A percentile compares a stretch with the other conserved stretches of the same genome.
phyloP scores from a whole-genome alignment of 306 rosid species.

The Quercus alba region DNA sequence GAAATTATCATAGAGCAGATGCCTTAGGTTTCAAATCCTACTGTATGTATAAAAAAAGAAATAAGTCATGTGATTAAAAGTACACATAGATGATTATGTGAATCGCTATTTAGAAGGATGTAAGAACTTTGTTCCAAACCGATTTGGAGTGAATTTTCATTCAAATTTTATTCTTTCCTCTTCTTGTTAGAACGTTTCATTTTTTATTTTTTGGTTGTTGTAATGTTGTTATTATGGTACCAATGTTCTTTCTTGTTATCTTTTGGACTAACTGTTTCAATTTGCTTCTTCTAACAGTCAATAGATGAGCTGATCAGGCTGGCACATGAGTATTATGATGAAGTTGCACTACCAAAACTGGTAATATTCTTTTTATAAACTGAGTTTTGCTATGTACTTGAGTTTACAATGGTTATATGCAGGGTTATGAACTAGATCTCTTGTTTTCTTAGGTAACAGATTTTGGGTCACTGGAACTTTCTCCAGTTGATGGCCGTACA shows the following conservation, averaged over 20 bases:
- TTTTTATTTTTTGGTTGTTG: too few relatives aligned
- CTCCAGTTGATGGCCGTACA: slow-evolving; percentile 98
- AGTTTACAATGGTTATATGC: slow-evolving; percentile 8
- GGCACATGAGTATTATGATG: slow-evolving; percentile 82
- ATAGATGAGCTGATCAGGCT: slow-evolving; percentile 64
- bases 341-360: slow-evolving; percentile 92
- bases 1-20: too few relatives aligned
- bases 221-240: not conserved
- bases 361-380: slow-evolving; percentile 35
- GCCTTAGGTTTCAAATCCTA: too few relatives aligned
- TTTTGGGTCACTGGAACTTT: slow-evolving; percentile 95
- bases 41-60: too few relatives aligned
- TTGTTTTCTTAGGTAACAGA: slow-evolving; percentile 65
- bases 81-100: too few relatives aligned
- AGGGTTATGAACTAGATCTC: slow-evolving; percentile 26
- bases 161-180: not conserved
- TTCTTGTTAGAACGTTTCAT: not conserved
- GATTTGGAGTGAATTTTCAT: too few relatives aligned
- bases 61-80: too few relatives aligned
- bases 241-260: not conserved
- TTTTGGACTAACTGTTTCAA: slow-evolving; percentile 16
- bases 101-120: too few relatives aligned
- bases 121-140: too few relatives aligned
- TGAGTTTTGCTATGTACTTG: not conserved
- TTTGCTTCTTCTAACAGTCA: slow-evolving; percentile 56